Conservation (phyloP, 2,329 filamentous ascomycete species). For the Calonectria hongkongensis region DNA sequence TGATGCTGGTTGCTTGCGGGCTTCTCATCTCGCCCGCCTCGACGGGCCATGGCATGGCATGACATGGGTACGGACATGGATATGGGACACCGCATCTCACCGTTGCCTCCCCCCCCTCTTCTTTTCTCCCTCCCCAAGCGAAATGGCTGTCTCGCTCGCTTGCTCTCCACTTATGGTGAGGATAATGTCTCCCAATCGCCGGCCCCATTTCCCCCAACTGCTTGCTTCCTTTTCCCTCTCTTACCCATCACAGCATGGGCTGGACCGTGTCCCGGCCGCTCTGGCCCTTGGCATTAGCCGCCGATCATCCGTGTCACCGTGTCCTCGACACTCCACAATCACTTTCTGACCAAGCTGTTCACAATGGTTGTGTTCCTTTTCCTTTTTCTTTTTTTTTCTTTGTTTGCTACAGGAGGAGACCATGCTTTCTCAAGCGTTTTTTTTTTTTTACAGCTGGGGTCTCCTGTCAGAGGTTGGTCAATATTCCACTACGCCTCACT, state of each 20-base stretch:
- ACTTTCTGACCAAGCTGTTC: background rate
- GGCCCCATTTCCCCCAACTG: slow-evolving; percentile 29
- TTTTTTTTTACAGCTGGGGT: too few relatives aligned
- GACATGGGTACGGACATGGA: slow-evolving; percentile 25
- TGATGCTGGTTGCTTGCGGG: slow-evolving; percentile 17
- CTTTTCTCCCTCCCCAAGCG: slow-evolving; percentile 25
- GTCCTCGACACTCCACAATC: slow-evolving; percentile 18
- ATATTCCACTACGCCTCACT: background rate
- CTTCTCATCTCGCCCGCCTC: slow-evolving; percentile 24
- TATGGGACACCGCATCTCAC: slow-evolving; percentile 26
- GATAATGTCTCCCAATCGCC: slow-evolving; percentile 27
- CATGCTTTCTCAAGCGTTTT: background rate
- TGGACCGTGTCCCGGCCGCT: slow-evolving; percentile 45
- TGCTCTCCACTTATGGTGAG: slow-evolving; percentile 26
- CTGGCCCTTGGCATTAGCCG: slow-evolving; percentile 50
- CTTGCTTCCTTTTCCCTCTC: slow-evolving; percentile 39
- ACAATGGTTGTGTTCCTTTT: background rate
- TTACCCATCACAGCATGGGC: slow-evolving; percentile 34
- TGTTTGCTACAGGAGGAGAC: background rate
- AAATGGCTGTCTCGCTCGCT: slow-evolving; percentile 26
- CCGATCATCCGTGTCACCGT: slow-evolving; percentile 45
- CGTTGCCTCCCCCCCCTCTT: slow-evolving; percentile 27
- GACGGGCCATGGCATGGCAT: slow-evolving; percentile 15
- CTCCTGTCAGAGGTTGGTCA: background rate
- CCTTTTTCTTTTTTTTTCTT: background rate